Conservation (phyloP, 1,284 basidiomycete genomes). For the Moesziomyces globuligerus region DNA sequence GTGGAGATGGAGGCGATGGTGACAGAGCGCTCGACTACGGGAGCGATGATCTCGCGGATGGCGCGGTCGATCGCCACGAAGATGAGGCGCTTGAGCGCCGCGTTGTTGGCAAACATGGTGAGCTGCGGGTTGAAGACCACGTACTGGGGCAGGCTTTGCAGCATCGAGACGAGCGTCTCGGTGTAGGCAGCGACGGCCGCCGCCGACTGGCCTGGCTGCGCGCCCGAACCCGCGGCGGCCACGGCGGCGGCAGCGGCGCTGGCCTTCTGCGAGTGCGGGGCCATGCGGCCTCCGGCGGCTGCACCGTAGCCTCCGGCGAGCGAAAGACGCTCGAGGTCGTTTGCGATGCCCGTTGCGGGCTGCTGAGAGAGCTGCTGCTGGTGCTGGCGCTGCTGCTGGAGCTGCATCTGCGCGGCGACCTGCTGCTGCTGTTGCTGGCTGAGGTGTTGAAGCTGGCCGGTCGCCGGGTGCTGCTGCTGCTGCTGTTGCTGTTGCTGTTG, state of each 20-base stretch:
- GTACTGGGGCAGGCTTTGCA: conserved; percentile 77
- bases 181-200: conserved; percentile 67
- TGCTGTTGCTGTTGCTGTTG: conserved; percentile 45
- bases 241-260: conserved; percentile 42
- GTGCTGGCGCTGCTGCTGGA: conserved; percentile 46
- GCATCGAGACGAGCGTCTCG: conserved; percentile 75
- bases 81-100: conserved; percentile 88
- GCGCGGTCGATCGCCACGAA: conserved; percentile 92
- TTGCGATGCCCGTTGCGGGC: conserved; percentile 44
- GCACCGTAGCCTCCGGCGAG: conserved; percentile 41
- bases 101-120: conserved; percentile 77
- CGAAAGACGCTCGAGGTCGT: conserved; percentile 57
- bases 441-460: conserved; percentile 46
- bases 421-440: conserved; percentile 52
- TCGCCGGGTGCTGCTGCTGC: conserved; percentile 32
- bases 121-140: conserved; percentile 79
- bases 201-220: conserved; percentile 42
- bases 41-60: conserved; percentile 96
- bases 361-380: conserved; percentile 49
- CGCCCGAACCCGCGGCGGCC: conserved; percentile 43
- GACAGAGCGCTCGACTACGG: conserved; percentile 98
- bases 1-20: conserved; percentile 99
- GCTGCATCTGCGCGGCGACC: conserved; percentile 32
- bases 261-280: conserved; percentile 40
- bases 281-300: conserved; percentile 34